phyloP scores from a whole-genome alignment of 2,329 filamentous ascomycete genomes.

The Epichloe festucae region DNA sequence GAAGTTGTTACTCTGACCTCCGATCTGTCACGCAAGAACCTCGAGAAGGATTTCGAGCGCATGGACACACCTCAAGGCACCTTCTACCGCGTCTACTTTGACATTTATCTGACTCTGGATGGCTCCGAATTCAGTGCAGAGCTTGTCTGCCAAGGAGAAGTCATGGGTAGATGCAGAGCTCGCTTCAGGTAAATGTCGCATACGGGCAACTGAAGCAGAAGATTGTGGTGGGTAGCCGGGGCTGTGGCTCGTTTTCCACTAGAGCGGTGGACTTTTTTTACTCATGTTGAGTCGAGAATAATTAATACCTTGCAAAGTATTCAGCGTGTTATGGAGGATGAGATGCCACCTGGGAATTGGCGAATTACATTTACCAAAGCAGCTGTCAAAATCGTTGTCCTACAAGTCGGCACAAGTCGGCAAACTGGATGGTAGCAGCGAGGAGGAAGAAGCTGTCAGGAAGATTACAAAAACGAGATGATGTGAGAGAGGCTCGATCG shows the following conservation, averaged over 20 bases:
- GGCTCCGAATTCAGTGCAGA: slow-evolving; percentile 97
- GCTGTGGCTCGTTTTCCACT: background rate
- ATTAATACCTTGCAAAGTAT: slow-evolving; percentile 3
- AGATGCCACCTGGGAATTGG: background rate
- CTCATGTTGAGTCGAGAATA: background rate
- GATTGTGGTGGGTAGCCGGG: background rate
- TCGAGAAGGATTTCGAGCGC: slow-evolving; percentile 97
- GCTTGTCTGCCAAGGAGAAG: slow-evolving; percentile 96
- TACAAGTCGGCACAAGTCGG: background rate
- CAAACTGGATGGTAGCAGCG: background rate
- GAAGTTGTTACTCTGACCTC: slow-evolving; percentile 96
- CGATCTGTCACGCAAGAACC: slow-evolving; percentile 91
- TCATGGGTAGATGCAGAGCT: slow-evolving; percentile 93
- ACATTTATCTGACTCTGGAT: slow-evolving; percentile 84
- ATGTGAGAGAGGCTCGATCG: background rate
- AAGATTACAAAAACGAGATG: background rate
- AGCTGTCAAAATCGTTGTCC: background rate
- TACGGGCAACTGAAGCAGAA: background rate
- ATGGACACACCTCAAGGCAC: slow-evolving; percentile 98
- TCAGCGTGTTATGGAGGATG: background rate
- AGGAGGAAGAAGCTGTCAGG: background rate
- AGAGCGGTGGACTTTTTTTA: background rate
- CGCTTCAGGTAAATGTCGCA: slow-evolving; percentile 52
- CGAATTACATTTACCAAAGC: background rate
- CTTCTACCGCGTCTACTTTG: slow-evolving; percentile 75